Evolutionary conservation across 192 early-diverging fungal genomes (phyloP).

Genomic region (Powellomyces hirtus): DNA sequence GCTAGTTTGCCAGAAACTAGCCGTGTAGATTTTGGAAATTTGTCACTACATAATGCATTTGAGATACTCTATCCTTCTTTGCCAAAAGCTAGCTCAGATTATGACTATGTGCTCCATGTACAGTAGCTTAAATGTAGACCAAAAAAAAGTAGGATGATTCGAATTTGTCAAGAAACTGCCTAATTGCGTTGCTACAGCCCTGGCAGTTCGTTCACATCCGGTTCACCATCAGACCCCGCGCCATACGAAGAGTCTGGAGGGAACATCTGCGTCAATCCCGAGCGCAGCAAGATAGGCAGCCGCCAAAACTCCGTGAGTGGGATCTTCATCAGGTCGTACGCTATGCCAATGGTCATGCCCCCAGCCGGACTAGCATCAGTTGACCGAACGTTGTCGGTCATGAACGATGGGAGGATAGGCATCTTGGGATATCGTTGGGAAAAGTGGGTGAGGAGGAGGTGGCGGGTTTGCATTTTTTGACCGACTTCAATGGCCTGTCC

Average conservation of each 20-base stretch:
- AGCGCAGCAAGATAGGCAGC: conserved; percentile 46
- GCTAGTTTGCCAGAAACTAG: conserved; percentile 39
- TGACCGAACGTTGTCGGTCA: conserved; percentile 34
- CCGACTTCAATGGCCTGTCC: conserved; percentile 86
- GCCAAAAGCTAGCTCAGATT: too few relatives aligned
- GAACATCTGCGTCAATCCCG: conserved; percentile 56
- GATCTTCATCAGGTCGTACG: conserved; percentile 73
- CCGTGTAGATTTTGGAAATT: not conserved
- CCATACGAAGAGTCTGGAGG: conserved; percentile 44
- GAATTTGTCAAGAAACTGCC: too few relatives aligned
- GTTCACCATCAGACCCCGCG: not conserved
- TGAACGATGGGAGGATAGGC: conserved; percentile 38
- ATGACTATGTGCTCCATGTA: too few relatives aligned
- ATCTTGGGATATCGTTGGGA: conserved; percentile 92
- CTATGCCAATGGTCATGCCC: conserved; percentile 61
- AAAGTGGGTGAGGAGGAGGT: conserved; percentile 90
- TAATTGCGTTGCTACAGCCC: too few relatives aligned
- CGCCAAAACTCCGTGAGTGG: conserved; percentile 46
- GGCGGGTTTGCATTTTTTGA: conserved; percentile 77
- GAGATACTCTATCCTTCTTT: too few relatives aligned
- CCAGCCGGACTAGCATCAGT: conserved; percentile 42
- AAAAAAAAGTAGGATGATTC: too few relatives aligned
- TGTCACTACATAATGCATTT: not conserved
- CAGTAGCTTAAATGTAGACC: too few relatives aligned
- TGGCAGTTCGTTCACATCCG: too few relatives aligned